Conservation (phyloP, 345 rosid genomes). For the Eucalyptus viminalis region DNA sequence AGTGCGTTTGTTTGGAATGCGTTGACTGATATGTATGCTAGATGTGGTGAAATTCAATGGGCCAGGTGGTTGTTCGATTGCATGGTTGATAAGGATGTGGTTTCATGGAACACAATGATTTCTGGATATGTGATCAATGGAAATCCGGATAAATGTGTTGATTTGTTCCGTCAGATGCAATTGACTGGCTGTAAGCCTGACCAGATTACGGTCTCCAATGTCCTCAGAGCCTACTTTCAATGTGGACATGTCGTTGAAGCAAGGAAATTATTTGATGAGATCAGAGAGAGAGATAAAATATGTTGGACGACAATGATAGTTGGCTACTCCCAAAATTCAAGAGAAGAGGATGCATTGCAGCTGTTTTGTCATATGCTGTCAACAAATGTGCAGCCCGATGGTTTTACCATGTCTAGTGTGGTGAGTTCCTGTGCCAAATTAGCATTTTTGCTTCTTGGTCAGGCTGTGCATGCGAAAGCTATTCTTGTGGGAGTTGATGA, state of each 20-base stretch:
- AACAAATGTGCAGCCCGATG: constrained; percentile 24
- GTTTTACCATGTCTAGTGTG: constrained; percentile 32
- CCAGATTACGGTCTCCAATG: constrained; percentile 32
- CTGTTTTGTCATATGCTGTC: constrained; percentile 28
- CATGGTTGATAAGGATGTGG: constrained; percentile 21
- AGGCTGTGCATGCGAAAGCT: constrained; percentile 36
- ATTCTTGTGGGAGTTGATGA: constrained; percentile 21
- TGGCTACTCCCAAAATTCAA: constrained; percentile 43
- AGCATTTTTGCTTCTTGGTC: constrained; percentile 38
- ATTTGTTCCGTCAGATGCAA: constrained; percentile 34
- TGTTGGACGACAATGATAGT: constrained; percentile 50
- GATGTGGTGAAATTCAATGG: constrained; percentile 29
- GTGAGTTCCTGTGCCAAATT: constrained; percentile 47
- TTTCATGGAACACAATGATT: constrained; percentile 48
- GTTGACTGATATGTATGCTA: constrained; percentile 43
- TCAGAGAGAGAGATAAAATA: constrained; percentile 35
- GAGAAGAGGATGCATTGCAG: constrained; percentile 40
- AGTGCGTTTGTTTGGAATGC: constrained; percentile 42
- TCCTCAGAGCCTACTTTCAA: constrained; percentile 32
- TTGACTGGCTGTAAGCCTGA: constrained; percentile 24
- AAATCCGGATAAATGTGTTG: constrained; percentile 28
- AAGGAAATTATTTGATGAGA: constrained; percentile 9
- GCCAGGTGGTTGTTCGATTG: constrained; percentile 36
- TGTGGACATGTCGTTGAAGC: constrained; percentile 19
- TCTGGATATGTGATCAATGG: constrained; percentile 33